Base-by-base conservation (phyloP, 345 rosid genomes). In the Hibiscus trionum region DNA sequence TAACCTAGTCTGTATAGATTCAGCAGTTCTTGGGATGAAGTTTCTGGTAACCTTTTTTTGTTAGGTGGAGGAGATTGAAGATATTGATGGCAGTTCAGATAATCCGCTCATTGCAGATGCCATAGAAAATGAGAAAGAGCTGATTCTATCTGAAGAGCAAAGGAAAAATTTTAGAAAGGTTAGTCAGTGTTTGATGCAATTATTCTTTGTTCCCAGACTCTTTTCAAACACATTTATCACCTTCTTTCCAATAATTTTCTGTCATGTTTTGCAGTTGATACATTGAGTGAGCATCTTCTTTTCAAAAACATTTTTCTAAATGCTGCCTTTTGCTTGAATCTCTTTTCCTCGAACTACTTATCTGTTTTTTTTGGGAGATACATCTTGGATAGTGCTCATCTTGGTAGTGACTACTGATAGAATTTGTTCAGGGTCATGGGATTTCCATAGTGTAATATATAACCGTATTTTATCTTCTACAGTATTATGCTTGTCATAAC, bases 31-130 rank as follows among this genome's bases (percentile, higher is more conserved):
- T 63, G 44, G 56, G 17, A 55, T 29, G 46, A 37, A 50, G 49
- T 66, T 58, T 75, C 77, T 35, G 52, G 65, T 66, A 55, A 55
- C 16, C 3, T 8, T 12, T 50, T 11, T 72, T 64, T 70, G 63
- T 57, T 86, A 96, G 99, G 97, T 96, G 67, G 99, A 96, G 82
- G 99, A 96, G 87, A 93, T 96, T 83, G 94, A 87, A 52, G 99
- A 96, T 73, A 84, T 96, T 73, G 95, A 93, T 73, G 86, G 74
- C 66, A 77, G 77, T 83, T 79, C 83, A 14, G 76, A 78, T 76
- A 93, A 96, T 76, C 97, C 93, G 11, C 87, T 87, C 71, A 55
- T 93, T 44, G 95, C 93, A 16, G 97, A 85, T 84, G 99, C 98
- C 69, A 69, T 96, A 72, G 91, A 82, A 74, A 89, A 91, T 72